Conservation (phyloP, 768 basidiomycete genomes). For the Tephrocybe sp. region DNA sequence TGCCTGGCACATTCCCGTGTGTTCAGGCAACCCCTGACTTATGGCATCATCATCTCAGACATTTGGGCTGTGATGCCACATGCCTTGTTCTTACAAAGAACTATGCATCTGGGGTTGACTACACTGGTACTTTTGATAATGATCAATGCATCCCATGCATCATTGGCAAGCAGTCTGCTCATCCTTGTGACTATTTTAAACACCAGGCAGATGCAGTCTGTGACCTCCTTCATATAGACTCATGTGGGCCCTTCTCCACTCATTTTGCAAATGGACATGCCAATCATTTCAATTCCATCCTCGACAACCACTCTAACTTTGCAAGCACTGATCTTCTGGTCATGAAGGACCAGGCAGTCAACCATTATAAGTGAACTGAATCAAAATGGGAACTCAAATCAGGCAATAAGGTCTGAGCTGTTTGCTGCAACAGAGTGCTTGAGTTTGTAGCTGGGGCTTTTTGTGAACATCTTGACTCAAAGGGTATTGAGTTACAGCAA, state of each 20-base stretch:
- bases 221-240: background rate
- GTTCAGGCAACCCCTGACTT: too few relatives aligned
- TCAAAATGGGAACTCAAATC: background rate
- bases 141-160: constrained; percentile 5
- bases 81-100: constrained; percentile 2
- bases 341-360: background rate
- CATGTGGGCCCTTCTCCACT: background rate
- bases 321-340: background rate
- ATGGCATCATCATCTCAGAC: constrained; percentile 5
- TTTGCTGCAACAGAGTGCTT: background rate
- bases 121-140: background rate
- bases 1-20: too few relatives aligned
- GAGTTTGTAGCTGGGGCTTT: background rate
- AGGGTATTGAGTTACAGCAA: background rate
- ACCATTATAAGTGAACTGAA: background rate
- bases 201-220: background rate
- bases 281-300: background rate
- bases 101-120: background rate
- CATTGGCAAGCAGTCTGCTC: constrained; percentile 3
- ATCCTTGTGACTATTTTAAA: constrained; percentile 1
- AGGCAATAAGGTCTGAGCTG: background rate
- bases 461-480: background rate
- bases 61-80: background rate
- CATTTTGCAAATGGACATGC: background rate
- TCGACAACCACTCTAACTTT: background rate